phyloP scores from a whole-genome alignment of 306 rosid genomes.

The Sicyos edulis region DNA sequence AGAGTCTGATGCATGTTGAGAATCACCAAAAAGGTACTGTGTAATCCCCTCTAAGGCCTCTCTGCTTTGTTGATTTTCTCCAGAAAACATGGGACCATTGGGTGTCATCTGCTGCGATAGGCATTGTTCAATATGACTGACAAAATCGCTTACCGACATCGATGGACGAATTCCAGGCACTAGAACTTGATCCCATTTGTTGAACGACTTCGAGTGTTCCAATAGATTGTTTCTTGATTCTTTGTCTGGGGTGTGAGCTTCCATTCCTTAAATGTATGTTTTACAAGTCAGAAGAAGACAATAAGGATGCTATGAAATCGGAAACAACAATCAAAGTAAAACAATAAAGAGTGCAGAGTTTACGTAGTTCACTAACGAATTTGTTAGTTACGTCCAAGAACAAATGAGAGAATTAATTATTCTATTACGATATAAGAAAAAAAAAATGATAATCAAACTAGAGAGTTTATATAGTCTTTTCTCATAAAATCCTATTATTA shows the following conservation, averaged over 20 bases:
- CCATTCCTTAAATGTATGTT: slow-evolving; percentile 32
- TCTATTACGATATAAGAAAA: too few relatives aligned
- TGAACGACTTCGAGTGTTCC: slow-evolving; percentile 33
- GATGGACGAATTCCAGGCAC: slow-evolving; percentile 61
- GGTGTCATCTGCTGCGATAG: slow-evolving; percentile 60
- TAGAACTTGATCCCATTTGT: slow-evolving; percentile 56
- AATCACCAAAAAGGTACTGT: slow-evolving; percentile 62
- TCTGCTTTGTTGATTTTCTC: slow-evolving; percentile 38
- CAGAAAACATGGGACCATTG: slow-evolving; percentile 34
- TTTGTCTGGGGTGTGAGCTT: slow-evolving; percentile 39
- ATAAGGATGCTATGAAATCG: too few relatives aligned
- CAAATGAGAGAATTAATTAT: too few relatives aligned
- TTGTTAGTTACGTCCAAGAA: too few relatives aligned
- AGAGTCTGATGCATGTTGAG: slow-evolving; percentile 37
- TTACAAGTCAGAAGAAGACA: neutral
- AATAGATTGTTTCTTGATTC: slow-evolving; percentile 46
- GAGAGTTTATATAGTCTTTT: too few relatives aligned
- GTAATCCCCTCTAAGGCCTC: slow-evolving; percentile 60
- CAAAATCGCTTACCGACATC: slow-evolving; percentile 61
- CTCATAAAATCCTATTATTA: too few relatives aligned
- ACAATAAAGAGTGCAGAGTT: too few relatives aligned
- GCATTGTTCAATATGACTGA: slow-evolving; percentile 61
- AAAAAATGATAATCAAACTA: too few relatives aligned
- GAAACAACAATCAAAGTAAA: too few relatives aligned
- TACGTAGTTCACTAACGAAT: too few relatives aligned